A percentile compares a stretch with the other conserved stretches of the same genome.
Evolutionary conservation across 495 filamentous ascomycete species (phyloP).

Genomic region (Penicillium arizonense): DNA sequence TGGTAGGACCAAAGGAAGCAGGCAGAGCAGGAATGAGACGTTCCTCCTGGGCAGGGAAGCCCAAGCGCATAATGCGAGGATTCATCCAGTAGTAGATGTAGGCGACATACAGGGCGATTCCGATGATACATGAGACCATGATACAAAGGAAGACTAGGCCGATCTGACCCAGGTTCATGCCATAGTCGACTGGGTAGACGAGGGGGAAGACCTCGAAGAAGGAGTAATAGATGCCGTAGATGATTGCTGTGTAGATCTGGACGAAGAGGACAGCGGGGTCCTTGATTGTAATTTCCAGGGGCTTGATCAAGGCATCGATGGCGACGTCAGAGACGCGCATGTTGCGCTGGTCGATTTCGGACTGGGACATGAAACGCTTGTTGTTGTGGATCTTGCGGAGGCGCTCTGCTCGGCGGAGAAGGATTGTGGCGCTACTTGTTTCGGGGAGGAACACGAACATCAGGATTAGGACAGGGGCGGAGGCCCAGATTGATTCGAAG

Average conservation of each 20-base stretch:
- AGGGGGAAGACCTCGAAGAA: constrained; percentile 76
- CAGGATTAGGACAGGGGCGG: constrained; percentile 43
- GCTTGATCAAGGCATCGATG: constrained; percentile 60
- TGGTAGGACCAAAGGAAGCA: constrained; percentile 50
- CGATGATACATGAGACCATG: constrained; percentile 54
- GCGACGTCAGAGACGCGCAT: constrained; percentile 45
- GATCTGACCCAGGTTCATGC: constrained; percentile 58
- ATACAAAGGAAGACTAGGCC: constrained; percentile 67
- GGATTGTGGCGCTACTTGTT: constrained; percentile 55
- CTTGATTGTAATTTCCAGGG: constrained; percentile 60
- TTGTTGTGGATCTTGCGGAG: constrained; percentile 48
- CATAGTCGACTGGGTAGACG: constrained; percentile 63
- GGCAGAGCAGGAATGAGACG: constrained; percentile 56
- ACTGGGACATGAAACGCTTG: constrained; percentile 42
- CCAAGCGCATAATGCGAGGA: constrained; percentile 44
- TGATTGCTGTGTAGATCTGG: constrained; percentile 59
- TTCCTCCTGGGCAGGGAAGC: constrained; percentile 49
- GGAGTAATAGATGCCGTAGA: constrained; percentile 67
- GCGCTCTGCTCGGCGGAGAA: constrained; percentile 55
- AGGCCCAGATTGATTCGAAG: constrained; percentile 51
- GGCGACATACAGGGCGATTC: constrained; percentile 48
- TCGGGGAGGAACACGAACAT: constrained; percentile 58
- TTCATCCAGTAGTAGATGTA: constrained; percentile 55
- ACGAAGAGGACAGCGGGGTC: constrained; percentile 64
- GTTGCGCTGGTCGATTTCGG: constrained; percentile 50